These are phyloP conservation scores for Protostelium mycophagum DNA, from an alignment of 78 protist genomes.

Conservation along the genomic window DNA sequence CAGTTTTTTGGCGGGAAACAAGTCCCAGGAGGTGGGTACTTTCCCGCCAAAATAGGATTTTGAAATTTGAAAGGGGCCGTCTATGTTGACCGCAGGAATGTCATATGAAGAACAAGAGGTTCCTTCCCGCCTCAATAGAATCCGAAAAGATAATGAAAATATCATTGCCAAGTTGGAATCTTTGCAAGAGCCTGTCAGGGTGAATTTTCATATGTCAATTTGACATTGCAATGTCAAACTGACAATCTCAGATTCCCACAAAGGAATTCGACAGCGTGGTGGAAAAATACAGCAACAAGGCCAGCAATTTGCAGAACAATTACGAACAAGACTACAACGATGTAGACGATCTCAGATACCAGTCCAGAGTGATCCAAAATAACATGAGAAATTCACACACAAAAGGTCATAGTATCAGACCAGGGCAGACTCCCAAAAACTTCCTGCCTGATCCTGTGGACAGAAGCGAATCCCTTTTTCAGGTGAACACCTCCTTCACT, in stretches of 20 bases:
- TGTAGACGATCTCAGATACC: not conserved
- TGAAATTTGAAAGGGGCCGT: not conserved
- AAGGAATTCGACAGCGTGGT: not conserved
- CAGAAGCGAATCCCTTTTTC: not conserved
- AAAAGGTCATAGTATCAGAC: not conserved
- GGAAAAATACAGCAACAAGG: not conserved
- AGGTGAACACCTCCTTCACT: not conserved
- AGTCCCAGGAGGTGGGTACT: not conserved
- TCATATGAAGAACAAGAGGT: not conserved
- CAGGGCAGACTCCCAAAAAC: not conserved
- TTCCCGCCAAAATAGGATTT: too few relatives aligned
- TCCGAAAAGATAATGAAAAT: not conserved
- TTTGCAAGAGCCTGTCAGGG: not conserved
- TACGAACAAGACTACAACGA: not conserved
- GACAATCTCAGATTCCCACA: not conserved
- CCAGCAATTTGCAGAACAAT: not conserved
- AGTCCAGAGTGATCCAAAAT: not conserved
- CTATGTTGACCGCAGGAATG: not conserved
- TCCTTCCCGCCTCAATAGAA: not conserved
- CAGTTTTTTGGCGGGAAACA: not conserved
- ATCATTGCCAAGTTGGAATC: not conserved
- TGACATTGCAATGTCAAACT: not conserved
- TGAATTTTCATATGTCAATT: not conserved
- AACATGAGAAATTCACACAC: not conserved
- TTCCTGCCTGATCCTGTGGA: not conserved